Conservation (phyloP, 805 yeast genomes). For the Wickerhamiella occidentalis region DNA sequence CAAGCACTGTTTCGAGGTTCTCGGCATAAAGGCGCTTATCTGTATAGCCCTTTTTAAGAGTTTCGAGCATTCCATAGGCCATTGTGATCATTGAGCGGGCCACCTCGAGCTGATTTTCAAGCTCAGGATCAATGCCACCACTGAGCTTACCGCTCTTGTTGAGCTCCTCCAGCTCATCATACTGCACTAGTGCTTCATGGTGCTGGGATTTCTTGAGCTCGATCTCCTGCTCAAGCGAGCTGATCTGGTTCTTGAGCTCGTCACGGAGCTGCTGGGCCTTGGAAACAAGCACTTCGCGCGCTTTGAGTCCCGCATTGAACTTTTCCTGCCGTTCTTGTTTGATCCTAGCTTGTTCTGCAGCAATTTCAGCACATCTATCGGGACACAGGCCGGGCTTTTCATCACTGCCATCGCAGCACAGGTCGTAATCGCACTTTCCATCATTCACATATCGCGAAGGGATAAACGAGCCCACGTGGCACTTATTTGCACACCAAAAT, state of each 20-base stretch:
- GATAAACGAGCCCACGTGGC: constrained; percentile 50
- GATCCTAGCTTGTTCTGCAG: constrained; percentile 28
- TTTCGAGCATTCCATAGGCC: constrained; percentile 9
- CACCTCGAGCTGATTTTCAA: constrained; percentile 12
- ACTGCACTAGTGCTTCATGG: constrained; percentile 21
- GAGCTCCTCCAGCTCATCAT: constrained; percentile 7
- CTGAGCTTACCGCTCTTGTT: constrained; percentile 10
- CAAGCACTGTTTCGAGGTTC: constrained; percentile 31
- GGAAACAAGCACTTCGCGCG: constrained; percentile 27
- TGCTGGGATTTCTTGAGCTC: constrained; percentile 15
- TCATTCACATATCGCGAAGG: constrained; percentile 65
- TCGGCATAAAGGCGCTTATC: constrained; percentile 3
- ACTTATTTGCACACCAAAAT: constrained; percentile 71
- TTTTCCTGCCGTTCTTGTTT: constrained; percentile 17
- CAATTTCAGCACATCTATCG: constrained; percentile 42
- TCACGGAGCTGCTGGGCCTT: constrained; percentile 19
- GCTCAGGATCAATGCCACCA: constrained; percentile 14
- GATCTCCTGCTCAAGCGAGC: constrained; percentile 9
- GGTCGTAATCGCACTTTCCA: constrained; percentile 80
- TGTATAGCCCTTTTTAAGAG: constrained; percentile 7
- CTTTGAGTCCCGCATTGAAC: constrained; percentile 29
- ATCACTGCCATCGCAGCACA: constrained; percentile 93
- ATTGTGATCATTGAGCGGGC: constrained; percentile 10
- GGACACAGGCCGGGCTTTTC: constrained; percentile 48
- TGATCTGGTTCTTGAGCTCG: not conserved